phyloP scores from a whole-genome alignment of 495 filamentous ascomycete genomes.

The Stereocaulon alpinum region DNA sequence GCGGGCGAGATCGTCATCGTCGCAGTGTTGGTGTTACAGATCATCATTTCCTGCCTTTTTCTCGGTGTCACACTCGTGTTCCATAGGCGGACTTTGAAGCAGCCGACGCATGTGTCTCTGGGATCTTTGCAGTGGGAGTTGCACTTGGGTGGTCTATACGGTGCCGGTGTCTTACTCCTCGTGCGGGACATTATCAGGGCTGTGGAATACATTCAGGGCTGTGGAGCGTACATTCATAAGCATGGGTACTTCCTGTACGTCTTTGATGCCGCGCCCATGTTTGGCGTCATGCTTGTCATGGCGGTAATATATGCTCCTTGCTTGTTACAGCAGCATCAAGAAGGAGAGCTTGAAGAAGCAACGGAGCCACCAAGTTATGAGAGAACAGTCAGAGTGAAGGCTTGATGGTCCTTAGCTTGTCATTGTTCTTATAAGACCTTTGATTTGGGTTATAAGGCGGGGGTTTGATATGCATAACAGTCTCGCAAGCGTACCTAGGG shows the following conservation, averaged over 20 bases:
- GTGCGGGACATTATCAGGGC: slow-evolving; percentile 50
- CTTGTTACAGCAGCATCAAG: no score
- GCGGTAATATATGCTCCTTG: no score
- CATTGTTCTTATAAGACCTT: no score
- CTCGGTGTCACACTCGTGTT: slow-evolving; percentile 27
- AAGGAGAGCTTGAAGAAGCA: no score
- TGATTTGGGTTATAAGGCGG: no score
- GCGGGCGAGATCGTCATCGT: slow-evolving; percentile 41
- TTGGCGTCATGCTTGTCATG: slow-evolving; percentile 40
- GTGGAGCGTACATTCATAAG: slow-evolving; percentile 38
- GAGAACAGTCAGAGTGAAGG: no score
- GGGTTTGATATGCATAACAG: no score
- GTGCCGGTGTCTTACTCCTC: slow-evolving; percentile 43
- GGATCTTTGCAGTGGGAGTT: slow-evolving; percentile 33
- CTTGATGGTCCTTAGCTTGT: no score
- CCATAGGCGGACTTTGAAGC: slow-evolving; percentile 6
- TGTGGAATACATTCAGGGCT: slow-evolving; percentile 50
- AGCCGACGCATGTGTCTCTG: not conserved
- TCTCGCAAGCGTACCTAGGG: no score
- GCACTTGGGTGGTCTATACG: slow-evolving; percentile 44
- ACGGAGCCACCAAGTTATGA: no score
- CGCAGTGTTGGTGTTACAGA: slow-evolving; percentile 38
- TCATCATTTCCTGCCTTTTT: slow-evolving; percentile 39
- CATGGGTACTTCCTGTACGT: slow-evolving; percentile 52
- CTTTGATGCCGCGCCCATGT: slow-evolving; percentile 52